phyloP scores from a whole-genome alignment of 345 rosid species.

The thale cress (Arabidopsis thaliana) region DNA sequence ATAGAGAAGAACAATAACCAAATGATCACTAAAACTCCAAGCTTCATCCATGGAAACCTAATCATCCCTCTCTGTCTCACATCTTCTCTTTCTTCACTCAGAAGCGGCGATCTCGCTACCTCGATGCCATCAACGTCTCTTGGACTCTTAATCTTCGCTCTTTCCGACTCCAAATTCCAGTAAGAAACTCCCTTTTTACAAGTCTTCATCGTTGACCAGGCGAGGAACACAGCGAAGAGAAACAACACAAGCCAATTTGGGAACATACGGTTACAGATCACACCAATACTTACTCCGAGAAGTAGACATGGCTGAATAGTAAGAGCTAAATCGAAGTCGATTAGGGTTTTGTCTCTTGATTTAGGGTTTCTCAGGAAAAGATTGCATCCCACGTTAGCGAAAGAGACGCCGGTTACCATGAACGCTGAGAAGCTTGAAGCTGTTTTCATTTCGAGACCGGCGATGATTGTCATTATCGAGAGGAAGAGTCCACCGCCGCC shows the following conservation, averaged over 20 bases:
- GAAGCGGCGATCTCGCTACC: constrained; percentile 44
- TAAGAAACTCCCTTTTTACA: constrained; percentile 54
- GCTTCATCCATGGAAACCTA: constrained; percentile 66
- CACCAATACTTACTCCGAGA: constrained; percentile 79
- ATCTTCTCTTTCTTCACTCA: constrained; percentile 31
- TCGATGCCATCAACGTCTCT: constrained; percentile 41
- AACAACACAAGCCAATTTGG: constrained; percentile 76
- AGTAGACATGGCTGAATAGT: constrained; percentile 74
- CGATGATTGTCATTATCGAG: constrained; percentile 63
- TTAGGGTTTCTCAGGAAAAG: constrained; percentile 46
- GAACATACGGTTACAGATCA: constrained; percentile 63
- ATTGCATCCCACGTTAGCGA: constrained; percentile 66
- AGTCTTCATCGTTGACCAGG: constrained; percentile 74
- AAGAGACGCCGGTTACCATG: constrained; percentile 80
- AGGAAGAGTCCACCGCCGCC: constrained; percentile 81
- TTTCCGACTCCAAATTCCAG: constrained; percentile 68
- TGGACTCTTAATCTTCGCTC: constrained; percentile 26
- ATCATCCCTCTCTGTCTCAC: neutral
- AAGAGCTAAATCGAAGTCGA: constrained; percentile 69
- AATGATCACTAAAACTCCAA: constrained; percentile 58
- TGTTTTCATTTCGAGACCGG: constrained; percentile 67
- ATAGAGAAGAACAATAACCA: constrained; percentile 70
- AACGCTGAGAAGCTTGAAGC: constrained; percentile 79
- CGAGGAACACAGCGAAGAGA: constrained; percentile 64
- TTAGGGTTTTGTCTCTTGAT: constrained; percentile 48